Evolutionary conservation across 305 asterid genomes (phyloP), one percentile per base, ranked within the genome.

Genomic region (Fraxinus sp.): DNA sequence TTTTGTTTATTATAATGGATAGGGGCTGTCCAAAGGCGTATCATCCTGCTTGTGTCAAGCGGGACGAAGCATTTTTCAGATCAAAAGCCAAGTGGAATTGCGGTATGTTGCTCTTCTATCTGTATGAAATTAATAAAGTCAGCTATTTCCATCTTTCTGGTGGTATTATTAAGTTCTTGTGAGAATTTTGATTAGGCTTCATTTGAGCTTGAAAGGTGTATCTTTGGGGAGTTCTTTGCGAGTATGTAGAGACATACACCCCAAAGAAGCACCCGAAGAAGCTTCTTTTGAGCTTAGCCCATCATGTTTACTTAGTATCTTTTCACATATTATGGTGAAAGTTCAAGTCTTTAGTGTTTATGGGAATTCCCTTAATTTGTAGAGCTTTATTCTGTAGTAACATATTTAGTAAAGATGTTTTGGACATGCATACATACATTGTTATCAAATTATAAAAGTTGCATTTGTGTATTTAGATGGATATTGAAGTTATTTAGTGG

Each of bases 21-120:
- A 93, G 97, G 97, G 94, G 94, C 36, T 93, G 97, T 80, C 97
- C 97, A 0, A 93, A 92, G 90, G 97, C 97, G 0, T 93, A 93
- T 75, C 97, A 93, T 86, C 92, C 95, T 9, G 89, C 94, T 10
- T 93, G 97, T 79, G 87, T 93, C 52, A 93, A 93, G 87, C 89
- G 97, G 28, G 97, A 93, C 7, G 94, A 92, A 79, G 93, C 87
- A 2, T 93, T 91, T 89, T 93, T 93, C 64, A 72, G 81, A 66
- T 85, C 93, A 8, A 91, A 87, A 64, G 91, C 97, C 6, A 93
- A 88, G 84, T 93, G 97, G 97, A 85, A 85, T 52, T 92, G 95
- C 72, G 97, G 97, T 96, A 93, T 77, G 92, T 77, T 78, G 52
- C 77, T 64, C n/a, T 26, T 13, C 49, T 84, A 11, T 75, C 77